phyloP scores from a whole-genome alignment of 169 alveolate species.

The Eimeria tenella region DNA sequence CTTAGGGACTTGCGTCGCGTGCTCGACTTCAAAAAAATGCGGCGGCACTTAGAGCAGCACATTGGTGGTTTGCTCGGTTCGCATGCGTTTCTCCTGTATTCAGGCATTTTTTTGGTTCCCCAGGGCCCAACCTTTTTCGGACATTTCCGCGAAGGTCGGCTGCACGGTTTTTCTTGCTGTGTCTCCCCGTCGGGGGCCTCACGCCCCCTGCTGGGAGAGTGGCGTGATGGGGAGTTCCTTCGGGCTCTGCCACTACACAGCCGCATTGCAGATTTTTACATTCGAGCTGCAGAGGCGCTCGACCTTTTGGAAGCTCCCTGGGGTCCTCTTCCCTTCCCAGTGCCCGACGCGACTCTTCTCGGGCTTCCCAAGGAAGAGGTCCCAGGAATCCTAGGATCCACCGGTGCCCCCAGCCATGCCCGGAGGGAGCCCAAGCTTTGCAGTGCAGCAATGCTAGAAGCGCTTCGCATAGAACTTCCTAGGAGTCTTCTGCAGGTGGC shows the following conservation, averaged over 20 bases:
- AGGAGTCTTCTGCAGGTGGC: conserved; percentile 56
- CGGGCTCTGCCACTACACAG: conserved; percentile 52
- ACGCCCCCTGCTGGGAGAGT: conserved; percentile 47
- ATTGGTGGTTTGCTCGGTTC: not conserved
- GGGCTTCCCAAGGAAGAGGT: conserved; percentile 12
- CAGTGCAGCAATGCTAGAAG: conserved; percentile 55
- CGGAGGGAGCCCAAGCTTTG: conserved; percentile 5
- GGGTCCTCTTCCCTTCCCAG: conserved; percentile 51
- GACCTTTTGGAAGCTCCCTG: conserved; percentile 54
- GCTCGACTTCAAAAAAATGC: not conserved
- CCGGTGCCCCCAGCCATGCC: not conserved
- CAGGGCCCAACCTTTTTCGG: conserved; percentile 64
- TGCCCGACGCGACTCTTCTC: conserved; percentile 51
- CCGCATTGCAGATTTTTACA: conserved; percentile 52
- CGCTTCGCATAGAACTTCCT: conserved; percentile 66
- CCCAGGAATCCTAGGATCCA: not conserved
- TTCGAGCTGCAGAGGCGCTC: conserved; percentile 45
- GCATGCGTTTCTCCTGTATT: not conserved
- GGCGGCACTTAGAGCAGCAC: not conserved
- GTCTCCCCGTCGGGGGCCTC: conserved; percentile 41
- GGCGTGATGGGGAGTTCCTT: conserved; percentile 65
- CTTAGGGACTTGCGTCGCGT: no score
- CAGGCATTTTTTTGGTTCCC: conserved; percentile 65
- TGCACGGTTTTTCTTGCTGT: conserved; percentile 71
- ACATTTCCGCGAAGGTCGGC: conserved; percentile 55